Conservation (phyloP, 371 early-diverging fungal genomes). For the Zopfochytrium polystomum region DNA sequence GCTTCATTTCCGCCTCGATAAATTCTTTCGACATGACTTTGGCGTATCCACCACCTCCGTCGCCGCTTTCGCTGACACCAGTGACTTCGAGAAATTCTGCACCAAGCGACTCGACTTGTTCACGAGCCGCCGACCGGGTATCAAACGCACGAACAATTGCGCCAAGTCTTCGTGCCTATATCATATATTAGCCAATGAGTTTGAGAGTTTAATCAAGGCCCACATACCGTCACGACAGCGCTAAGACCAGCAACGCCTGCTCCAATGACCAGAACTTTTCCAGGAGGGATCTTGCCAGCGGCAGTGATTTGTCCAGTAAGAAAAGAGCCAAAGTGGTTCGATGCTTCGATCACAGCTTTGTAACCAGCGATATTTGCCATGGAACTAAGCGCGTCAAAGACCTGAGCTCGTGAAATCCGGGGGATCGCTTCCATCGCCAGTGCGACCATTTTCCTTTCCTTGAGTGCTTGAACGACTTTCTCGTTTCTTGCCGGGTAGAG, state of each 20-base stretch:
- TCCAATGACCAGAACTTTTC: slow-evolving; percentile 35
- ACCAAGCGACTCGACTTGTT: slow-evolving; percentile 34
- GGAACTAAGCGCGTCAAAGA: slow-evolving; percentile 34
- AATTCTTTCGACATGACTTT: slow-evolving; percentile 34
- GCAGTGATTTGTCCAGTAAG: slow-evolving; percentile 40
- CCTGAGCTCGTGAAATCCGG: slow-evolving; percentile 31
- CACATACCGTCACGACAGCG: slow-evolving; percentile 37
- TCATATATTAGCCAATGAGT: too few species aligned
- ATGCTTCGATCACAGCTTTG: slow-evolving; percentile 35
- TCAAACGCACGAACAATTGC: slow-evolving; percentile 37
- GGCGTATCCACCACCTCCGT: slow-evolving; percentile 36
- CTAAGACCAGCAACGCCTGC: slow-evolving; percentile 38
- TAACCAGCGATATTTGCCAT: slow-evolving; percentile 40
- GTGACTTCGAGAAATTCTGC: slow-evolving; percentile 35
- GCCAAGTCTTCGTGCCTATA: slow-evolving; percentile 28
- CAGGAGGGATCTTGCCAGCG: slow-evolving; percentile 38
- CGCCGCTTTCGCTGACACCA: slow-evolving; percentile 28
- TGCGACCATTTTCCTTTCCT: slow-evolving; percentile 6
- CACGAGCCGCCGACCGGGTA: slow-evolving; percentile 31
- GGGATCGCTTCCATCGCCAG: too few species aligned
- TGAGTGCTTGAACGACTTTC: slow-evolving; percentile 16
- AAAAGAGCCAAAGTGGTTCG: slow-evolving; percentile 33
- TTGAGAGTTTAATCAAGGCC: too few species aligned
- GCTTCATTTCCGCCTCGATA: slow-evolving; percentile 32
- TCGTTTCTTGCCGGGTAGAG: slow-evolving; percentile 21